These are phyloP conservation scores for Trametes meyenii DNA, from an alignment of 768 basidiomycete genomes.

Conservation along the genomic window DNA sequence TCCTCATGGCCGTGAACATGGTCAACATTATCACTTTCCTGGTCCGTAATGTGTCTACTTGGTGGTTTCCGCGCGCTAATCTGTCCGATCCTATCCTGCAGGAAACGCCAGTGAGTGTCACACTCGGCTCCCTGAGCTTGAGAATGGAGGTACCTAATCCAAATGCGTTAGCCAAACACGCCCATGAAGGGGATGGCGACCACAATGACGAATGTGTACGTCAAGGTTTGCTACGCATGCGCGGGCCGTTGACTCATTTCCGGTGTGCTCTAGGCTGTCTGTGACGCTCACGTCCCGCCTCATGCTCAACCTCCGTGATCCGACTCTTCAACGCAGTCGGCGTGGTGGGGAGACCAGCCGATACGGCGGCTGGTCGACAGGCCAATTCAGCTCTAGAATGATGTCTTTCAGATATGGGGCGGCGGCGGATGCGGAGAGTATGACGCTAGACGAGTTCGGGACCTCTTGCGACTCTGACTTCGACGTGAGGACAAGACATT, in stretches of 20 bases:
- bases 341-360: constrained; percentile 5
- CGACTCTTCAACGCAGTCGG: constrained; percentile 2
- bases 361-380: constrained; percentile 7
- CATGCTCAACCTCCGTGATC: constrained; percentile 12
- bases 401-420: constrained; percentile 11
- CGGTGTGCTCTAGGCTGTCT: background rate
- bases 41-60: background rate
- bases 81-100: background rate
- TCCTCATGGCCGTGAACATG: constrained; percentile 18
- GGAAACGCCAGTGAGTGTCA: constrained; percentile 9
- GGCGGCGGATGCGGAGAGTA: background rate
- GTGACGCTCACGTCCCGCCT: constrained; percentile 12
- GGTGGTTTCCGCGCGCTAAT: background rate
- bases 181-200: constrained; percentile 17
- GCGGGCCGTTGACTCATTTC: background rate
- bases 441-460: background rate
- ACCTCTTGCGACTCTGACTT: background rate
- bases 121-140: too few relatives aligned
- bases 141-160: too few relatives aligned
- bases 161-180: constrained; percentile 1
- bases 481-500: background rate
- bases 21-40: constrained; percentile 17
- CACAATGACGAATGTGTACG: constrained; percentile 16
- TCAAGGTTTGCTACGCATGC: background rate
- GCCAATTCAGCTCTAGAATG: constrained; percentile 13